phyloP scores from a whole-genome alignment of 768 basidiomycete species.

The Pleurotus tuoliensis region DNA sequence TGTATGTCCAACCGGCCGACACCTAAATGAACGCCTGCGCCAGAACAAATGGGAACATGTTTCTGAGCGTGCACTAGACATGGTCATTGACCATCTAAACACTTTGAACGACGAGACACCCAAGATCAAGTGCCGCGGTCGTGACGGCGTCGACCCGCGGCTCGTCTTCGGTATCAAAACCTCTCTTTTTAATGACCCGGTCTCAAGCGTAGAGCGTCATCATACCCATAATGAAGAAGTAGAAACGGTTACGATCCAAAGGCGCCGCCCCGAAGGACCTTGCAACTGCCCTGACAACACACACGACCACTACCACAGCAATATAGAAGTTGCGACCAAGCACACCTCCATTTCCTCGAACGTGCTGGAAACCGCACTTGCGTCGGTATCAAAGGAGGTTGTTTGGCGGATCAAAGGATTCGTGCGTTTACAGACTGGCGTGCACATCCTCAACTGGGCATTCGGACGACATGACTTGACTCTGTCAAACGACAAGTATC shows the following conservation, averaged over 20 bases:
- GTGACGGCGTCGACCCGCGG: slow-evolving; percentile 66
- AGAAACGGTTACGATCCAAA: slow-evolving; percentile 65
- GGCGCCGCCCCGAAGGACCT: slow-evolving; percentile 27
- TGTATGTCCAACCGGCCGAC: neutral
- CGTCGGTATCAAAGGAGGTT: slow-evolving; percentile 55
- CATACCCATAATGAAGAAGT: slow-evolving; percentile 75
- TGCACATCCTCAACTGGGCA: slow-evolving; percentile 85
- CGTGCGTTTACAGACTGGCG: slow-evolving; percentile 45
- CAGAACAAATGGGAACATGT: slow-evolving; percentile 92
- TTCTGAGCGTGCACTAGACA: slow-evolving; percentile 73
- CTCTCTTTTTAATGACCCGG: slow-evolving; percentile 53
- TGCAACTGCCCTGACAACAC: slow-evolving; percentile 8
- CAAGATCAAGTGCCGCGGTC: slow-evolving; percentile 66
- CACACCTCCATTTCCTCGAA: slow-evolving; percentile 11
- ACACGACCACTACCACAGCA: slow-evolving; percentile 18
- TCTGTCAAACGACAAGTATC: slow-evolving; percentile 24
- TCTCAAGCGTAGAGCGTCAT: slow-evolving; percentile 9
- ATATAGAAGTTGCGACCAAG: slow-evolving; percentile 12
- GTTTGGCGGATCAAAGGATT: slow-evolving; percentile 89
- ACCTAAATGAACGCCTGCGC: neutral
- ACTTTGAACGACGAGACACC: slow-evolving; percentile 90
- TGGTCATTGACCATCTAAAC: slow-evolving; percentile 81
- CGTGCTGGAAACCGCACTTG: slow-evolving; percentile 43
- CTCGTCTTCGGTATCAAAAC: slow-evolving; percentile 89
- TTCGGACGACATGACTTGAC: slow-evolving; percentile 79